phyloP scores from a whole-genome alignment of 1,139 yeast genomes.

The Debaryomycetaceae sp. region DNA sequence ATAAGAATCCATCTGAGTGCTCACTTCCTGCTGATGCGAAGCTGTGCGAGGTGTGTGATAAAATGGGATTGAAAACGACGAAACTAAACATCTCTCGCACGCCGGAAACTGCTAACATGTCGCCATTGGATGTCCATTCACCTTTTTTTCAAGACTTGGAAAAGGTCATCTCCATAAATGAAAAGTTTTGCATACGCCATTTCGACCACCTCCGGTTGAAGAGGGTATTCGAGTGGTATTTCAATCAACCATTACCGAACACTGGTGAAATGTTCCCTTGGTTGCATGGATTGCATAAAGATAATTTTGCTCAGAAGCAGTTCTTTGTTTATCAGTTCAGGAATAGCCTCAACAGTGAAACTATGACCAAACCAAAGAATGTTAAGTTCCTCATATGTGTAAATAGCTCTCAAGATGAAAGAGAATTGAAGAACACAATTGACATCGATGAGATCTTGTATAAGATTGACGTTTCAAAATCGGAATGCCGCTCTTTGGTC shows the following conservation, averaged over 20 bases:
- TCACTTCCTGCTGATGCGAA: constrained; percentile 9
- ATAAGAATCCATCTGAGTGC: background rate
- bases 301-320: constrained; percentile 48
- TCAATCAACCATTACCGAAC: constrained; percentile 57
- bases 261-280: constrained; percentile 80
- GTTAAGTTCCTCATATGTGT: constrained; percentile 51
- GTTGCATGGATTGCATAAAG: constrained; percentile 71
- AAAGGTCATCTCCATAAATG: background rate
- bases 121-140: constrained; percentile 26
- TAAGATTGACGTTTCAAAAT: constrained; percentile 37
- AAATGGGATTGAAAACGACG: constrained; percentile 36
- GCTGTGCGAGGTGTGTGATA: constrained; percentile 37
- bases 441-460: constrained; percentile 57
- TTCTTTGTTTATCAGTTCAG: constrained; percentile 24
- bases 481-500: constrained; percentile 28
- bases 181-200: background rate
- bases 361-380: constrained; percentile 13
- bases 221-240: constrained; percentile 43
- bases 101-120: constrained; percentile 4
- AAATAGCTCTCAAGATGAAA: constrained; percentile 27
- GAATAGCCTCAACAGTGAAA: background rate
- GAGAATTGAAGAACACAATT: constrained; percentile 58
- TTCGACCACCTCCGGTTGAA: constrained; percentile 12
- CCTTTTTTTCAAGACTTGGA: constrained; percentile 12
- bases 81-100: constrained; percentile 24